phyloP scores from a whole-genome alignment of 768 basidiomycete species.

The Mrakia blollopis region DNA sequence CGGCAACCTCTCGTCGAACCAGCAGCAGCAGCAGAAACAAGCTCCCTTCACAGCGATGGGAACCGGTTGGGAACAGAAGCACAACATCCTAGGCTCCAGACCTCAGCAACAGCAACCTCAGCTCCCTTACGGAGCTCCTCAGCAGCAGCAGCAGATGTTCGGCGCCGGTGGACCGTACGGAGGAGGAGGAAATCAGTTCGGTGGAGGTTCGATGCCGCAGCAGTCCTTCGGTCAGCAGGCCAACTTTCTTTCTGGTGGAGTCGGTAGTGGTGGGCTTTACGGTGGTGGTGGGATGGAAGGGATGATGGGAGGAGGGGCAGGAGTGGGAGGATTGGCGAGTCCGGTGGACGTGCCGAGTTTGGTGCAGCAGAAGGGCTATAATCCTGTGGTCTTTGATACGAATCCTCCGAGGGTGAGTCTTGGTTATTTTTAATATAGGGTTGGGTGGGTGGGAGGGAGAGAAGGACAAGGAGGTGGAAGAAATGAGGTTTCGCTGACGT shows the following conservation, averaged over 20 bases:
- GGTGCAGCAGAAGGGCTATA: slow-evolving; percentile 83
- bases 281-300: neutral
- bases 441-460: too few relatives aligned
- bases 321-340: slow-evolving; percentile 4
- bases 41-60: slow-evolving; percentile 40
- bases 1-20: neutral
- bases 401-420: slow-evolving; percentile 66
- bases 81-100: slow-evolving; percentile 51
- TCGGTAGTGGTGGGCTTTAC: neutral
- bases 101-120: neutral
- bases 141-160: neutral
- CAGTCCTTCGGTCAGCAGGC: slow-evolving; percentile 12
- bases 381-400: slow-evolving; percentile 76
- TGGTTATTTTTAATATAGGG: too few relatives aligned
- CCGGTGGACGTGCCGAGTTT: slow-evolving; percentile 83
- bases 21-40: slow-evolving; percentile 32
- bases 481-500: too few relatives aligned
- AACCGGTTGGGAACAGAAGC: slow-evolving; percentile 61
- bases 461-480: too few relatives aligned
- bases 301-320: slow-evolving; percentile 4
- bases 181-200: neutral
- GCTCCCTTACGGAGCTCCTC: neutral
- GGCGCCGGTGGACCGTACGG: neutral
- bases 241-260: neutral
- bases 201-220: neutral